These are phyloP conservation scores for Chimonanthus salicifolius DNA, from an alignment of 164 flowering plant genomes.

Conservation along the genomic window DNA sequence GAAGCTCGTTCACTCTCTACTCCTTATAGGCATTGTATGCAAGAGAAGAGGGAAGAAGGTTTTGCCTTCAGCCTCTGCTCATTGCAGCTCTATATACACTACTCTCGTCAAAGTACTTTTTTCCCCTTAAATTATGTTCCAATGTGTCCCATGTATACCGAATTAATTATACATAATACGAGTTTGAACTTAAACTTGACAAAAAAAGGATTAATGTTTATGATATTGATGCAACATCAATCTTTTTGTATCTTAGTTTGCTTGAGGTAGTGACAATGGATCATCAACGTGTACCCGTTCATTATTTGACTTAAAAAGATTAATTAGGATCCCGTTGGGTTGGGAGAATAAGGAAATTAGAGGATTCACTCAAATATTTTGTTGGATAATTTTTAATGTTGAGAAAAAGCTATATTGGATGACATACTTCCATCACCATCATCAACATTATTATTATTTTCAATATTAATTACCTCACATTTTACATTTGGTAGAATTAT, in stretches of 20 bases:
- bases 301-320: too few species aligned
- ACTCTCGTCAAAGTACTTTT: neutral
- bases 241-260: neutral
- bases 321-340: too few species aligned
- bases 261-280: neutral
- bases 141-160: neutral
- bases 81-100: slow-evolving; percentile 6
- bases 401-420: neutral
- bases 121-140: neutral
- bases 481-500: too few species aligned
- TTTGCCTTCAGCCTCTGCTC: slow-evolving; percentile 52
- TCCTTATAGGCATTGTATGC: slow-evolving; percentile 9
- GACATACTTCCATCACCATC: too few species aligned
- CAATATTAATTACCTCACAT: too few species aligned
- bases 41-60: slow-evolving; percentile 67
- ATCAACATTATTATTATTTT: too few species aligned
- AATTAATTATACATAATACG: neutral
- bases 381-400: neutral
- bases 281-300: too few species aligned
- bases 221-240: neutral
- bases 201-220: neutral
- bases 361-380: neutral
- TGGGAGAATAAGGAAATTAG: too few species aligned
- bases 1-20: neutral
- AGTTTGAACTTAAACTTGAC: neutral